Conservation (phyloP, 208 protist species). For the Novymonas esmeraldas region DNA sequence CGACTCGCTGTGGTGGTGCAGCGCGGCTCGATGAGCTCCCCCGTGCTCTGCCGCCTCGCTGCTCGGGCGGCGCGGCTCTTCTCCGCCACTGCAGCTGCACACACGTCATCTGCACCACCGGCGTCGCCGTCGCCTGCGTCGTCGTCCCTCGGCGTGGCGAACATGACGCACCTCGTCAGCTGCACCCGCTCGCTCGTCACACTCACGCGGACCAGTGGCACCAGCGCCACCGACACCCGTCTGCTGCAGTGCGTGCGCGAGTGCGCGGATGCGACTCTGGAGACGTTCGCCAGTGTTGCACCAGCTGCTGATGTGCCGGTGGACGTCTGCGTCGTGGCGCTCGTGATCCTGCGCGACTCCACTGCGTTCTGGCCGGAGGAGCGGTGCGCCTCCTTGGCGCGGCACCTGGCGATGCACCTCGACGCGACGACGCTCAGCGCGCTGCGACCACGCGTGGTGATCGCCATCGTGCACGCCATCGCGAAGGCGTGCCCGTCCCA, state of each 20-base stretch:
- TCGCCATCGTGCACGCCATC: slow-evolving; percentile 57
- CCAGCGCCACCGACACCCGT: slow-evolving; percentile 2
- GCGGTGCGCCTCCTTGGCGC: slow-evolving; percentile 30
- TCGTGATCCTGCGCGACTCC: slow-evolving; percentile 37
- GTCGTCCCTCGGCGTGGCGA: too few relatives aligned
- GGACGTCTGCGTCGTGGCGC: slow-evolving; percentile 35
- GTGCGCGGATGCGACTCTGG: slow-evolving; percentile 17
- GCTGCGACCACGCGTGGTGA: slow-evolving; percentile 56
- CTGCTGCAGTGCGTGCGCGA: slow-evolving; percentile 9
- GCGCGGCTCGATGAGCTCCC: neutral
- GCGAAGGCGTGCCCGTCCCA: slow-evolving; percentile 42
- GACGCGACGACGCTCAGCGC: slow-evolving; percentile 32
- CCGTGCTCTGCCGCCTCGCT: slow-evolving; percentile 14
- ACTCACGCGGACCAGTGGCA: slow-evolving; percentile 6
- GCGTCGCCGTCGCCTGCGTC: neutral
- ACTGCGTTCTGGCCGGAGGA: slow-evolving; percentile 26
- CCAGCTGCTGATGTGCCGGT: slow-evolving; percentile 17
- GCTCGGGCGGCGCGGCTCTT: slow-evolving; percentile 19
- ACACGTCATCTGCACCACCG: neutral
- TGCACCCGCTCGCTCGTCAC: slow-evolving; percentile 26
- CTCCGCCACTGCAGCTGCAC: neutral
- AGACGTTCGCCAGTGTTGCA: slow-evolving; percentile 32
- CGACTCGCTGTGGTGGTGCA: too few relatives aligned
- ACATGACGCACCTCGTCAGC: slow-evolving; percentile 16
- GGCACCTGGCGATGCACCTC: slow-evolving; percentile 39